These are phyloP conservation scores for Alloascoidea hylecoeti DNA, from an alignment of 805 yeast genomes.

Conservation along the genomic window DNA sequence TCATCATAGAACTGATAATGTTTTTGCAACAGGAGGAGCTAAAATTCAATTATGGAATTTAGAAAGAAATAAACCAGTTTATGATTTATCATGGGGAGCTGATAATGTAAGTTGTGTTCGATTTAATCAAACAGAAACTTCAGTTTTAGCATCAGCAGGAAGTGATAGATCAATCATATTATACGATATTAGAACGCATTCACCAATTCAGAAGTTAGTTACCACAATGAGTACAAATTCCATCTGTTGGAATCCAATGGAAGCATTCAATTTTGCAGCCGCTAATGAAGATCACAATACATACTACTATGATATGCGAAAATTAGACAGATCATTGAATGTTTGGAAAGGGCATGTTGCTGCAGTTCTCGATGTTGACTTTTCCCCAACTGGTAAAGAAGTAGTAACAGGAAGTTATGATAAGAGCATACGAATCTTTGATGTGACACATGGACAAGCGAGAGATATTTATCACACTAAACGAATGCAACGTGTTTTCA, in stretches of 20 bases:
- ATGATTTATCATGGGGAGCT: slow-evolving; percentile 90
- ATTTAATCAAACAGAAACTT: slow-evolving; percentile 84
- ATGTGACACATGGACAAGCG: slow-evolving; percentile 73
- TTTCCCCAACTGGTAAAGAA: slow-evolving; percentile 94
- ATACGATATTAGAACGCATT: slow-evolving; percentile 80
- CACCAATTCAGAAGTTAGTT: slow-evolving; percentile 85
- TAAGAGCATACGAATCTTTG: slow-evolving; percentile 75
- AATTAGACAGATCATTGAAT: slow-evolving; percentile 65
- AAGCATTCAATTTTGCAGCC: slow-evolving; percentile 84
- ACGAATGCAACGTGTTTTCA: slow-evolving; percentile 92
- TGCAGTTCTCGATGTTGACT: slow-evolving; percentile 90
- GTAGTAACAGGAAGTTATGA: slow-evolving; percentile 93
- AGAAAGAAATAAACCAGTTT: slow-evolving; percentile 59
- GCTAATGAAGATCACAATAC: slow-evolving; percentile 93
- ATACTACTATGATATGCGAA: slow-evolving; percentile 94
- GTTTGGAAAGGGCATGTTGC: slow-evolving; percentile 93
- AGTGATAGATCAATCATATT: slow-evolving; percentile 83
- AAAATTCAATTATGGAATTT: slow-evolving; percentile 87
- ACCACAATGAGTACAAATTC: slow-evolving; percentile 75
- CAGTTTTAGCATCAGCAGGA: slow-evolving; percentile 78
- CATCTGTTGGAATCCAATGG: slow-evolving; percentile 95
- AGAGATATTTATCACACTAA: slow-evolving; percentile 93
- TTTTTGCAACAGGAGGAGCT: slow-evolving; percentile 89
- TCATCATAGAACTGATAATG: slow-evolving; percentile 60
- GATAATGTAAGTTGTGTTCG: slow-evolving; percentile 74